phyloP scores from a whole-genome alignment of 169 alveolate genomes.

The Eimeria necatrix region DNA sequence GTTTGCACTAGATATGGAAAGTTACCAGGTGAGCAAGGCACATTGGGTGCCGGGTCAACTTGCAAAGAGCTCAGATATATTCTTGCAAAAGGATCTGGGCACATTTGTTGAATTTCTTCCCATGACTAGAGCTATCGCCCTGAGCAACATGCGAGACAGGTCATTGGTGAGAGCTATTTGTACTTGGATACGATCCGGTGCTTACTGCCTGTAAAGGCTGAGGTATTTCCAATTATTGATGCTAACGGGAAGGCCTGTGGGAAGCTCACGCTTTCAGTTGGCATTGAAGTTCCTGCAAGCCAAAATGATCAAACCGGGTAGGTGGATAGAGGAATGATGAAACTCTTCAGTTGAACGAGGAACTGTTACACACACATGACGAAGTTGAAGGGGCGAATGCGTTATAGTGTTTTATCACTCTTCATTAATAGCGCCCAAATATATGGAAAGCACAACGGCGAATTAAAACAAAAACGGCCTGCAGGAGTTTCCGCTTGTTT shows the following conservation, averaged over 20 bases:
- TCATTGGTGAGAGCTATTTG: slow-evolving; percentile 73
- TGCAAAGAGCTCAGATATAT: not conserved
- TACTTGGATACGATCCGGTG: slow-evolving; percentile 70
- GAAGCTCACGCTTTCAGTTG: slow-evolving; percentile 32
- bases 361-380: too few species aligned
- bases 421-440: not conserved
- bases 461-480: too few species aligned
- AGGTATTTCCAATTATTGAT: slow-evolving; percentile 74
- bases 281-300: slow-evolving; percentile 44
- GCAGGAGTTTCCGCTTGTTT: too few species aligned
- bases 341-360: too few species aligned
- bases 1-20: slow-evolving; percentile 75
- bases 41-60: not conserved
- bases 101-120: not conserved
- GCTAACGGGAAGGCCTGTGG: slow-evolving; percentile 71
- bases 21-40: slow-evolving; percentile 73
- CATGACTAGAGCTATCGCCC: not conserved
- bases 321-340: too few species aligned
- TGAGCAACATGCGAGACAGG: slow-evolving; percentile 11
- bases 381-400: too few species aligned
- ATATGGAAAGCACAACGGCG: too few species aligned
- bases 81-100: not conserved
- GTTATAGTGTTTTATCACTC: not conserved
- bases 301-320: too few species aligned
- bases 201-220: slow-evolving; percentile 70